Percentiles rank a stretch among this genome's conserved stretches.
phyloP scores from a whole-genome alignment of 2,329 filamentous ascomycete genomes.

The Pseudocercospora fuligena region DNA sequence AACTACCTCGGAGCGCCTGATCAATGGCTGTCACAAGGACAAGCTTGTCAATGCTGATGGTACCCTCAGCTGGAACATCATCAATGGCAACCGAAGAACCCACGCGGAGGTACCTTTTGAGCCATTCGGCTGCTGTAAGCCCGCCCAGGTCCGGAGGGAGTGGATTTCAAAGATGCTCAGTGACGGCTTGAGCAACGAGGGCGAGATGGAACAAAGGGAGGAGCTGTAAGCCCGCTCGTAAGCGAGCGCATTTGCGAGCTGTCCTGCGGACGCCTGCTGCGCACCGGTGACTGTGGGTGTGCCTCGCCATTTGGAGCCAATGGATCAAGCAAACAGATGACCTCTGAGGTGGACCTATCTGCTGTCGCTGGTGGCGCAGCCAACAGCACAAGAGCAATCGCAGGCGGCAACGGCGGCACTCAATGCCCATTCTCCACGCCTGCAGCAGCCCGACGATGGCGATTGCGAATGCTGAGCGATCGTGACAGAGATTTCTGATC shows the following conservation, averaged over 20 bases:
- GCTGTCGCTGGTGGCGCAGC: slow-evolving; percentile 22
- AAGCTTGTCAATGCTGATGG: slow-evolving; percentile 16
- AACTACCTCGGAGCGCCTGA: slow-evolving; percentile 13
- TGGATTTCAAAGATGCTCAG: neutral
- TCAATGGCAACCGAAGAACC: slow-evolving; percentile 10
- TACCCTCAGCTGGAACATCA: slow-evolving; percentile 9
- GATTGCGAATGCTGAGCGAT: neutral
- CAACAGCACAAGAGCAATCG: slow-evolving; percentile 6
- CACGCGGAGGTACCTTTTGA: slow-evolving; percentile 5
- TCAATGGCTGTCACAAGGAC: slow-evolving; percentile 19
- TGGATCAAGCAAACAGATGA: slow-evolving; percentile 30
- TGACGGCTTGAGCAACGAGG: neutral
- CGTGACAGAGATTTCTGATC: slow-evolving; percentile 5
- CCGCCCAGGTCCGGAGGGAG: neutral
- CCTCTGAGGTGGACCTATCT: slow-evolving; percentile 16
- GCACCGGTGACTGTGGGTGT: slow-evolving; percentile 19
- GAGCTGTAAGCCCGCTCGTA: slow-evolving; percentile 23
- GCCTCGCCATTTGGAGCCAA: slow-evolving; percentile 25
- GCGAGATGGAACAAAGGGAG: slow-evolving; percentile 5
- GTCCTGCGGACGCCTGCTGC: slow-evolving; percentile 15
- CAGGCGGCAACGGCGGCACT: neutral
- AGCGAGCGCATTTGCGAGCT: slow-evolving; percentile 15
- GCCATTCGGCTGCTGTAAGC: slow-evolving; percentile 12
- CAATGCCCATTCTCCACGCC: slow-evolving; percentile 9
- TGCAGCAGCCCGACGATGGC: slow-evolving; percentile 12